Evolutionary conservation across 495 filamentous ascomycete species (phyloP), one percentile per base, ranked within the genome.

Genomic region (Hypoxylon perforatum): DNA sequence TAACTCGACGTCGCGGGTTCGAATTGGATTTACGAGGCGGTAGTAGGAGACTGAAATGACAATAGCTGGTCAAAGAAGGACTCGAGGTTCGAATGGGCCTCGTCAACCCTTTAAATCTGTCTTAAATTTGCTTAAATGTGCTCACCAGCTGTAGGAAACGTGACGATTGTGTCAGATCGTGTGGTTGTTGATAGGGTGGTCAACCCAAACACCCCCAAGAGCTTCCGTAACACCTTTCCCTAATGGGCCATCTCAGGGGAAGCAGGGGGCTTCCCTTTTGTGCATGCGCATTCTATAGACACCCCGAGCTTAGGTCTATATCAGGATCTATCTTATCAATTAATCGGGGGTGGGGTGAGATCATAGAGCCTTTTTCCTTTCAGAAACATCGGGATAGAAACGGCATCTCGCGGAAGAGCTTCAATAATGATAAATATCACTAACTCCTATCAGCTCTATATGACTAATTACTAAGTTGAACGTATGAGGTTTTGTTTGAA

Each of bases 111-210:
- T n/a, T 50, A 53, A 60, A 56, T 44, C 30, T 15, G 15, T 6
- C 45, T 2, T 41, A 72, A 74, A 74, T 62, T 57, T 59, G 63
- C 72, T 70, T 71, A 75, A 75, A 75, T 63, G 61, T 73, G 72
- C 72, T 75, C 72, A 67, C 42, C 36, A 5, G 14, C 48, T 22
- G 25, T 39, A 36, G 49, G 49, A 55, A 51, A 60, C 30, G 39
- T 65, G 58, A 59, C 47, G 57, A 57, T 61, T 38, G 48, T 57
- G 58, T 62, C 46, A 42, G 58, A 67, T 67, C 56, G 62, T 54
- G 21, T 57, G 35, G 55, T 28, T 58, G 44, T 41, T 21, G 47
- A 45, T 50, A 57, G 7, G 45, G 47, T 59, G 33, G 48, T 58
- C 19, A 41, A 42, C 49, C 42, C 38, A 35, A 38, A 50, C 60